phyloP scores from a whole-genome alignment of 169 alveolate genomes.

The Cryptosporidium bovis region DNA sequence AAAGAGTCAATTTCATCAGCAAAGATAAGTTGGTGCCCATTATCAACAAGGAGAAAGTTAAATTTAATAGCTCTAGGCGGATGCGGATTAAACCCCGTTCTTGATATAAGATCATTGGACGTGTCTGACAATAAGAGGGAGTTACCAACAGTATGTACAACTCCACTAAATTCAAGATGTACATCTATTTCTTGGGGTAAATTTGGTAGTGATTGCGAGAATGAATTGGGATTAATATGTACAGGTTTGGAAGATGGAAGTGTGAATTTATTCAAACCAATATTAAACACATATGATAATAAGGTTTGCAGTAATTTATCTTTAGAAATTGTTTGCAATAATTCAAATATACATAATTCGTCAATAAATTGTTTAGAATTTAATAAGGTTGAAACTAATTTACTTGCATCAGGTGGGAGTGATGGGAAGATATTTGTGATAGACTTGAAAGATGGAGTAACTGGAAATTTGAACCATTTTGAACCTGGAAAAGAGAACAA shows the following conservation, averaged over 20 bases:
- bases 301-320: not conserved
- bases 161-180: slow-evolving; percentile 41
- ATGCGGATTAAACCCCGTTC: slow-evolving; percentile 45
- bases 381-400: slow-evolving; percentile 76
- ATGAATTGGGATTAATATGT: slow-evolving; percentile 45
- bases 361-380: slow-evolving; percentile 77
- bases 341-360: slow-evolving; percentile 73
- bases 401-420: slow-evolving; percentile 81
- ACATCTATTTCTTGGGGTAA: slow-evolving; percentile 73
- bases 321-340: not conserved
- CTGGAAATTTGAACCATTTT: slow-evolving; percentile 27
- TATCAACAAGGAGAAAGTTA: slow-evolving; percentile 11
- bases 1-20: slow-evolving; percentile 65
- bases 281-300: slow-evolving; percentile 7
- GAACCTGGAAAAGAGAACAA: slow-evolving; percentile 74
- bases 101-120: slow-evolving; percentile 49
- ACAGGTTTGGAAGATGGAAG: slow-evolving; percentile 70
- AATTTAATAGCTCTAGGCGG: slow-evolving; percentile 61
- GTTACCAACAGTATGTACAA: slow-evolving; percentile 16
- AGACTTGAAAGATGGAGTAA: slow-evolving; percentile 76
- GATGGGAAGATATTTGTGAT: slow-evolving; percentile 79
- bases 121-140: slow-evolving; percentile 39
- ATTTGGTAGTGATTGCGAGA: not conserved
- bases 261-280: slow-evolving; percentile 29
- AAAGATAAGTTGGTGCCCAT: slow-evolving; percentile 69